A percentile compares a stretch with the other conserved stretches of the same genome.
Evolutionary conservation across 148 eudicot species (phyloP).

Genomic region (Chenopodium suecicum): DNA sequence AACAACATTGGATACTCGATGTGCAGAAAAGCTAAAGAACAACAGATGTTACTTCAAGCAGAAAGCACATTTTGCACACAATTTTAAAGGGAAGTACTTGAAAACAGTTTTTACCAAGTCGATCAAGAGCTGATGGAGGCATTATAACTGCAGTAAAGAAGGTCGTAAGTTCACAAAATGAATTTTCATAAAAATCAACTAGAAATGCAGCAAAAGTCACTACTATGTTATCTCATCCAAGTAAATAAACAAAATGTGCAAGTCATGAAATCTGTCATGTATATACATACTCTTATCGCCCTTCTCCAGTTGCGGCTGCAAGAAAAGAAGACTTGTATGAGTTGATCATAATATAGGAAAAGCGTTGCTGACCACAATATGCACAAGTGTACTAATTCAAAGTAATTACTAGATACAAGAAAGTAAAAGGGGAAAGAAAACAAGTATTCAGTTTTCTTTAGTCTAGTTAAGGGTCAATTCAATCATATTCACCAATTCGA

Average conservation of each 20-base stretch:
- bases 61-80: background rate
- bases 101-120: slow-evolving; percentile 31
- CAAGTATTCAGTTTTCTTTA: background rate
- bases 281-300: slow-evolving; percentile 39
- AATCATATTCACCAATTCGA: background rate
- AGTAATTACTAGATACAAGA: background rate
- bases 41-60: slow-evolving; percentile 2
- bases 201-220: slow-evolving; percentile 4
- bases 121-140: slow-evolving; percentile 46
- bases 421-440: background rate
- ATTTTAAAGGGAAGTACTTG: background rate
- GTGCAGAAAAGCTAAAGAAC: slow-evolving; percentile 31
- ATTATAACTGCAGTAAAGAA: slow-evolving; percentile 35
- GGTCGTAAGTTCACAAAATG: slow-evolving; percentile 9
- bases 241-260: slow-evolving; percentile 10
- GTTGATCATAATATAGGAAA: background rate
- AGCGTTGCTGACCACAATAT: background rate
- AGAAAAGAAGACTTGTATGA: slow-evolving; percentile 20
- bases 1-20: slow-evolving; percentile 45
- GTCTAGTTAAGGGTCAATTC: background rate
- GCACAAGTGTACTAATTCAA: background rate
- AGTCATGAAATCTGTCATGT: slow-evolving; percentile 5
- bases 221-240: background rate
- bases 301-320: slow-evolving; percentile 42
- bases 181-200: background rate